Percentiles rank a stretch among this genome's conserved stretches.
These are phyloP conservation scores for Trichoderma koningiopsis DNA, from an alignment of 2,329 filamentous ascomycete genomes.

Conservation along the genomic window DNA sequence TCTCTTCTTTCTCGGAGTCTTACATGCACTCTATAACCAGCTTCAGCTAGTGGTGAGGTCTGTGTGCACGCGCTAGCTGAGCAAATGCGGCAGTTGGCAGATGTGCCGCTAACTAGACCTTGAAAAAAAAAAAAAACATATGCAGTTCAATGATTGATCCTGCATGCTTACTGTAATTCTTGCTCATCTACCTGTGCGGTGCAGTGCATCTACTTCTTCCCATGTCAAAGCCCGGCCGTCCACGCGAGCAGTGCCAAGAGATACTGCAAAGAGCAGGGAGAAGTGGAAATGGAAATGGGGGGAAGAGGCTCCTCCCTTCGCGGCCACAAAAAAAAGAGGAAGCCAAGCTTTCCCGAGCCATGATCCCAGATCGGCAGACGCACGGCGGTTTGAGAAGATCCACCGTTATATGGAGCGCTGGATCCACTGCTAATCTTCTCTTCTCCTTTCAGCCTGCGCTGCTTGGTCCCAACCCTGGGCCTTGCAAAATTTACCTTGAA, in stretches of 20 bases:
- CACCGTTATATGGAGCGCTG: slow-evolving; percentile 8
- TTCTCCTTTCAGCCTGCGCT: slow-evolving; percentile 2
- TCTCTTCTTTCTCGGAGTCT: neutral
- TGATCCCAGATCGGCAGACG: slow-evolving; percentile 31
- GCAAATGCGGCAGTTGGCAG: slow-evolving; percentile 6
- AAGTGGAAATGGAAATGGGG: neutral
- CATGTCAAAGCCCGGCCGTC: neutral
- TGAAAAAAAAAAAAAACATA: neutral
- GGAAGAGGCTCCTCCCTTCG: neutral
- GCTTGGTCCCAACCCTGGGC: neutral
- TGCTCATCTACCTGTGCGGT: neutral
- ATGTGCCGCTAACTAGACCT: neutral
- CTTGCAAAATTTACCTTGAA: slow-evolving; percentile 2
- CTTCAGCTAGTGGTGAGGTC: neutral
- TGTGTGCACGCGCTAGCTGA: neutral
- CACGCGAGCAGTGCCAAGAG: slow-evolving; percentile 8
- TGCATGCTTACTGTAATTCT: neutral
- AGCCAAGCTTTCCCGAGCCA: slow-evolving; percentile 11
- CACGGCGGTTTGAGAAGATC: slow-evolving; percentile 21
- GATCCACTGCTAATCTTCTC: slow-evolving; percentile 19
- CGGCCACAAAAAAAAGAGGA: neutral
- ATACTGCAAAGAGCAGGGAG: neutral
- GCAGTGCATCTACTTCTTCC: neutral
- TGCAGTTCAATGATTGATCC: neutral
- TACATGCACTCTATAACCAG: neutral